phyloP scores from a whole-genome alignment of 345 rosid species.

The Heritiera littoralis region DNA sequence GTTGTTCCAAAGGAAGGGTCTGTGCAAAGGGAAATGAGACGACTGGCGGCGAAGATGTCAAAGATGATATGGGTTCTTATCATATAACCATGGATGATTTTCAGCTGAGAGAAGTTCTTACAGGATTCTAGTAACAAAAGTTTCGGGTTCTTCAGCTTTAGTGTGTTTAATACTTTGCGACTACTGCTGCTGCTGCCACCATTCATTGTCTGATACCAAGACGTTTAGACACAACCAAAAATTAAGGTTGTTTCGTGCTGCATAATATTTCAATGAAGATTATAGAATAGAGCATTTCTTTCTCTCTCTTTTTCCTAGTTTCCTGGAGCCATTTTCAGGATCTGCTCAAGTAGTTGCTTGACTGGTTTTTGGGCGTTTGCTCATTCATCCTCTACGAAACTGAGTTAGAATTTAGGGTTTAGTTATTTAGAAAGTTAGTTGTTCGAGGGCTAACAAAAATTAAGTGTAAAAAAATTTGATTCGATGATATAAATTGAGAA shows the following conservation, averaged over 20 bases:
- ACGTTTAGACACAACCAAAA: neutral
- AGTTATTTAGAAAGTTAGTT: no score
- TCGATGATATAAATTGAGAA: no score
- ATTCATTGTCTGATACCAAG: slow-evolving; percentile 32
- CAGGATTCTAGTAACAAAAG: slow-evolving; percentile 58
- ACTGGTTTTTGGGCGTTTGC: no score
- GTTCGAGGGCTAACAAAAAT: no score
- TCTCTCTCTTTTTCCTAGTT: no score
- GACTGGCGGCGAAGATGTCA: slow-evolving; percentile 60
- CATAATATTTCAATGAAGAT: neutral
- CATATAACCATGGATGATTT: slow-evolving; percentile 72
- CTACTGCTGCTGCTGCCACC: slow-evolving; percentile 21
- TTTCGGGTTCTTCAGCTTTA: slow-evolving; percentile 56
- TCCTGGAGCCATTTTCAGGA: neutral
- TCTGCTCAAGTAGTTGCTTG: neutral
- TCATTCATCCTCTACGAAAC: no score
- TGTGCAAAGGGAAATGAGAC: slow-evolving; percentile 50
- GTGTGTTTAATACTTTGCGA: slow-evolving; percentile 39
- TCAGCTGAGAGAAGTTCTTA: slow-evolving; percentile 46
- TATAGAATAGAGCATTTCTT: neutral
- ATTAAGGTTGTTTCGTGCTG: no score
- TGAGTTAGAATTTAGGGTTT: no score
- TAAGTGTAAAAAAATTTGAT: no score
- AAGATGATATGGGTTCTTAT: slow-evolving; percentile 53
- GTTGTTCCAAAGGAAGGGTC: slow-evolving; percentile 23